Conservation (phyloP, 805 yeast species). For the Barnettozyma populi region DNA sequence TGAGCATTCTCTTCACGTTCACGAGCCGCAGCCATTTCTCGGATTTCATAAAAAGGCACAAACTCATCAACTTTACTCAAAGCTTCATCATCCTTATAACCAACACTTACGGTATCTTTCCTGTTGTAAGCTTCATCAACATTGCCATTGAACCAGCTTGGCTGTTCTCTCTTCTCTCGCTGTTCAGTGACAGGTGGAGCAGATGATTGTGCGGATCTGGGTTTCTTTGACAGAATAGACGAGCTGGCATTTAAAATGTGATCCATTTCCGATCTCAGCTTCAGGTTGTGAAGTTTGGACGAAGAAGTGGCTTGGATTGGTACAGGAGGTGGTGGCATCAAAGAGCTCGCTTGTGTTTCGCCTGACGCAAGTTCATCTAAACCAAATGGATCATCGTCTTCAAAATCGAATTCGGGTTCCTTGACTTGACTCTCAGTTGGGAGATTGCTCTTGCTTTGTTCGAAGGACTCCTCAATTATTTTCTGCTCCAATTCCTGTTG, state of each 20-base stretch:
- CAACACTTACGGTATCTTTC: background rate
- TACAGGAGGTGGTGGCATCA: background rate
- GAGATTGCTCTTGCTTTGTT: constrained; percentile 26
- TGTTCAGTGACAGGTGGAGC: background rate
- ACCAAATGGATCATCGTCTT: constrained; percentile 7
- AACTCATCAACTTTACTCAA: constrained; percentile 35
- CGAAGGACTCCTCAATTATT: constrained; percentile 27
- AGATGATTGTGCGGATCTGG: background rate
- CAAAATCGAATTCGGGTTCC: constrained; percentile 26
- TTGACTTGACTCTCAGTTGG: constrained; percentile 7
- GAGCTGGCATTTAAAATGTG: constrained; percentile 10
- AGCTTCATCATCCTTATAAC: constrained; percentile 26
- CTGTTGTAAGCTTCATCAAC: constrained; percentile 1
- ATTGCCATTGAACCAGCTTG: constrained; percentile 6
- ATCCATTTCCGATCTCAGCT: constrained; percentile 18
- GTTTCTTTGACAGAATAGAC: background rate
- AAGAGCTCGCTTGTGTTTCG: background rate
- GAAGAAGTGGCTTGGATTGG: background rate
- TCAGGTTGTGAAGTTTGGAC: background rate
- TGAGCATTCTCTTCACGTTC: background rate
- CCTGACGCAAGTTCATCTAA: background rate
- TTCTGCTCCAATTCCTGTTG: constrained; percentile 32
- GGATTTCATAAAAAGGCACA: constrained; percentile 46
- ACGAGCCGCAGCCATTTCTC: constrained; percentile 19
- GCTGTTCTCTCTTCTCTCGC: constrained; percentile 1